These are phyloP conservation scores for Musa schizocarpa DNA, from an alignment of 176 grass and related monocot species.

Conservation along the genomic window DNA sequence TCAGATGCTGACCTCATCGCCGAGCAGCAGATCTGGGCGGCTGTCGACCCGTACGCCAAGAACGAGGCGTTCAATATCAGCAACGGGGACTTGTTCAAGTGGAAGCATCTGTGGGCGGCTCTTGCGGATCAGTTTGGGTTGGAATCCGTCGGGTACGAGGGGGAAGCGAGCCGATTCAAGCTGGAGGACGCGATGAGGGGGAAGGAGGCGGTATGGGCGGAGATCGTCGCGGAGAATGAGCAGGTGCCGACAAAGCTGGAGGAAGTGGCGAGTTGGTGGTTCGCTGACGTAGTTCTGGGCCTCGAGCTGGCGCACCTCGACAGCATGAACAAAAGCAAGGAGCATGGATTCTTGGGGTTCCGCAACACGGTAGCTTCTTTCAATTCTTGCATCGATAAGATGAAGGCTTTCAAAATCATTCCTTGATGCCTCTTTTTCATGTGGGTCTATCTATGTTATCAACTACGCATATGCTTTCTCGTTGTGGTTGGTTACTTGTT, in stretches of 20 bases:
- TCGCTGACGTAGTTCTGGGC: constrained; percentile 21
- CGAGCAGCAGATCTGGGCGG: constrained; percentile 84
- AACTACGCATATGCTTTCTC: no score
- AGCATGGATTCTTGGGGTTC: constrained; percentile 84
- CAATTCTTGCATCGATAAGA: constrained; percentile 69
- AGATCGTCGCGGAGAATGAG: constrained; percentile 56
- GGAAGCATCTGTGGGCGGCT: constrained; percentile 67
- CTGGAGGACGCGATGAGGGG: constrained; percentile 49
- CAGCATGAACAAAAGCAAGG: constrained; percentile 93
- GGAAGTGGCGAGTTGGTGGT: constrained; percentile 62
- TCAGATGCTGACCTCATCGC: constrained; percentile 73
- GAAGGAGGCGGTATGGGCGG: constrained; percentile 51
- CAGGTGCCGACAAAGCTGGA: constrained; percentile 34
- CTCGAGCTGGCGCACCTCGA: constrained; percentile 31
- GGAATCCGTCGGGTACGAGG: constrained; percentile 59
- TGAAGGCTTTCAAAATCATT: constrained; percentile 67
- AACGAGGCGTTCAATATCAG: constrained; percentile 77
- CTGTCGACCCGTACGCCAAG: constrained; percentile 64
- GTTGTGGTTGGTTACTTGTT: no score
- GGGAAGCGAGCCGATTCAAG: constrained; percentile 47
- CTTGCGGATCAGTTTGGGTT: constrained; percentile 58
- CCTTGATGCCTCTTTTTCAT: constrained; percentile 28
- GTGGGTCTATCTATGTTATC: no score
- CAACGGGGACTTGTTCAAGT: constrained; percentile 78
- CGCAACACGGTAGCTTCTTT: constrained; percentile 58